Percentiles rank a stretch among this genome's conserved stretches.
Conservation (phyloP, 2,329 filamentous ascomycete genomes). For the Ascochyta lentis region DNA sequence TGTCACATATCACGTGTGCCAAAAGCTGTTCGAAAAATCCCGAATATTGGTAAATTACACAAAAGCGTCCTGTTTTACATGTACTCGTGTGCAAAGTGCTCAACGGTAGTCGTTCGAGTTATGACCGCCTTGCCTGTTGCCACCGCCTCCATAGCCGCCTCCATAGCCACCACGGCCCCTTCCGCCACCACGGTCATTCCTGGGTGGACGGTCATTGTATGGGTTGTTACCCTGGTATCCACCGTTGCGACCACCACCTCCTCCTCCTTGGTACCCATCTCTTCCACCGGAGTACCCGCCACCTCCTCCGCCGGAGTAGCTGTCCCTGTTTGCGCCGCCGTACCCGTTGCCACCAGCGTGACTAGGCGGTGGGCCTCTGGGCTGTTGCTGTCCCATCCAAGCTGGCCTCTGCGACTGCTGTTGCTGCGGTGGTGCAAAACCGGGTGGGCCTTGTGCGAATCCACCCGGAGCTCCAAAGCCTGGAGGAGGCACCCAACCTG, state of each 20-base stretch:
- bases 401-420: conserved; percentile 24
- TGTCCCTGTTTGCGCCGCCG: conserved; percentile 24
- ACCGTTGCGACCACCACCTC: conserved; percentile 28
- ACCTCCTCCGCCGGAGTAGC: conserved; percentile 25
- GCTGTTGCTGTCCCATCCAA: conserved; percentile 30
- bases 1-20: too few species aligned
- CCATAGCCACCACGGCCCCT: conserved; percentile 29
- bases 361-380: conserved; percentile 28
- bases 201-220: conserved; percentile 27
- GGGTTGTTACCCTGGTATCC: conserved; percentile 30
- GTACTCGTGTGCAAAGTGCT: too few species aligned
- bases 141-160: conserved; percentile 34
- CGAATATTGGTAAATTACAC: too few species aligned
- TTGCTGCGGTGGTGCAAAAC: conserved; percentile 23
- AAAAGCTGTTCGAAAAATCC: too few species aligned
- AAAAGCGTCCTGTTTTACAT: too few species aligned
- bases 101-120: background rate
- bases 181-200: conserved; percentile 34
- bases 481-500: conserved; percentile 40
- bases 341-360: conserved; percentile 21
- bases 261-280: conserved; percentile 32
- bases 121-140: conserved; percentile 13
- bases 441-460: conserved; percentile 18
- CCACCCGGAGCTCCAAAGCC: conserved; percentile 16
- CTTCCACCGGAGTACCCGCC: background rate